Evolutionary conservation across 1,139 yeast species (phyloP), one percentile per base, ranked within the genome.

Genomic region (Scheffersomyces quercinus): DNA sequence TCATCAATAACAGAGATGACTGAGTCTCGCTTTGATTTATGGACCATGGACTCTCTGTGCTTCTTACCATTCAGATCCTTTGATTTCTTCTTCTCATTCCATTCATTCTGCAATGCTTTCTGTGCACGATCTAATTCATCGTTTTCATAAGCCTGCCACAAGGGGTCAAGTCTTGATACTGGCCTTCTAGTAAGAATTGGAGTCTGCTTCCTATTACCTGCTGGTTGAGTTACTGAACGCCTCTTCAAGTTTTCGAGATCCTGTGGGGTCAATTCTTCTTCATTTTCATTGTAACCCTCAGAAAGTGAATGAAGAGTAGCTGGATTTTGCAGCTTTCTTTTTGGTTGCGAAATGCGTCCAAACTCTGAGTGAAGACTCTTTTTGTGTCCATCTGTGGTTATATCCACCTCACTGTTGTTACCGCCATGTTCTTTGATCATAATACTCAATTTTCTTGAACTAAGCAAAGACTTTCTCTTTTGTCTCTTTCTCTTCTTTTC

Each of bases 161-260:
- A 68, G 34, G 93, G 93, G 65, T 85, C 93, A 44, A 85, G 68
- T 55, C 82, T 77, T 1, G 91, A 85, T 29, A 82, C 81, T 7
- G 93, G 93, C 56, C 89, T 76, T 52, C 80, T 64, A 2, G 75
- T 67, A 43, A 74, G 66, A 12, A 70, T 52, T 7, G 77, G 66
- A 72, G 58, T 79, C 55, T 50, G 71, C 64, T 78, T 63, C 52
- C 73, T 53, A 49, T 57, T 55, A 5, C 70, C 66, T 35, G 53
- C 58, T 29, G 73, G 78, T 48, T 73, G 77, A 15, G 83, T 76
- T 1, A 70, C 77, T 1, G 81, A 68, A 46, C 84, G 66, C 50
- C 70, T 66, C 54, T 77, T 77, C 49, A 73, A 54, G 14, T 61
- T 59, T 41, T 71, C 80, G 20, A 78, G 52, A 35, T 73, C 78